A percentile compares a stretch with the other conserved stretches of the same genome.
phyloP scores from a whole-genome alignment of 2,329 filamentous ascomycete genomes.

The Pyrenophora teres region DNA sequence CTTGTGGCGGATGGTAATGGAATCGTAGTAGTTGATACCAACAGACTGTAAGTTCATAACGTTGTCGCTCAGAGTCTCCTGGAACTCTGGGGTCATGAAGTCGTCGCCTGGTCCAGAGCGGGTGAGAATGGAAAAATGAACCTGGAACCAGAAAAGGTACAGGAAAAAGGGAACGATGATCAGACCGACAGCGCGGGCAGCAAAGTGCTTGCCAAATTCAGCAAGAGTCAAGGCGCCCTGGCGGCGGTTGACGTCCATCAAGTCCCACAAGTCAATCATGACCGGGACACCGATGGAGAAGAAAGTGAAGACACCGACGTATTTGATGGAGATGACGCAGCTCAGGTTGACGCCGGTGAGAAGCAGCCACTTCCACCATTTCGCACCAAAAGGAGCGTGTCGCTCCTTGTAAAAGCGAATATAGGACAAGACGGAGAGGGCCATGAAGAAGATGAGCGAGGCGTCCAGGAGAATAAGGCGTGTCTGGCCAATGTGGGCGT shows the following conservation, averaged over 20 bases:
- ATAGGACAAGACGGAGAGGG: constrained; percentile 89
- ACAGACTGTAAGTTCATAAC: constrained; percentile 85
- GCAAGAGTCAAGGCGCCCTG: constrained; percentile 78
- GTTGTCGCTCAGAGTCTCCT: constrained; percentile 95
- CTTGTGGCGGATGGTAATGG: constrained; percentile 88
- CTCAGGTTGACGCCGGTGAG: constrained; percentile 92
- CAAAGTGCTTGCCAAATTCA: constrained; percentile 87
- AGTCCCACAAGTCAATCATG: constrained; percentile 90
- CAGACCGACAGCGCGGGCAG: constrained; percentile 80
- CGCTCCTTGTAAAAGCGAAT: constrained; percentile 97
- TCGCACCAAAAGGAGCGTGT: constrained; percentile 84
- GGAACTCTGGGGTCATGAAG: constrained; percentile 98
- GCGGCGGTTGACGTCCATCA: constrained; percentile 85
- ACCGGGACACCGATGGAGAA: constrained; percentile 95
- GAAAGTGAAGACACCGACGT: constrained; percentile 95
- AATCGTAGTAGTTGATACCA: constrained; percentile 87
- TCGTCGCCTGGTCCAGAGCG: constrained; percentile 94
- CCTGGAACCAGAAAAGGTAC: constrained; percentile 99
- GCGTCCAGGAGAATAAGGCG: constrained; percentile 93
- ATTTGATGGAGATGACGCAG: constrained; percentile 98
- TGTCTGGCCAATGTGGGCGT: constrained; percentile 96
- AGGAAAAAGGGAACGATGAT: constrained; percentile 94
- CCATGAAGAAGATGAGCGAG: constrained; percentile 93
- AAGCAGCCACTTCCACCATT: constrained; percentile 99
- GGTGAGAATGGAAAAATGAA: constrained; percentile 89